Conservation (phyloP, 805 yeast genomes). For the Cyberlindnera meyerae region DNA sequence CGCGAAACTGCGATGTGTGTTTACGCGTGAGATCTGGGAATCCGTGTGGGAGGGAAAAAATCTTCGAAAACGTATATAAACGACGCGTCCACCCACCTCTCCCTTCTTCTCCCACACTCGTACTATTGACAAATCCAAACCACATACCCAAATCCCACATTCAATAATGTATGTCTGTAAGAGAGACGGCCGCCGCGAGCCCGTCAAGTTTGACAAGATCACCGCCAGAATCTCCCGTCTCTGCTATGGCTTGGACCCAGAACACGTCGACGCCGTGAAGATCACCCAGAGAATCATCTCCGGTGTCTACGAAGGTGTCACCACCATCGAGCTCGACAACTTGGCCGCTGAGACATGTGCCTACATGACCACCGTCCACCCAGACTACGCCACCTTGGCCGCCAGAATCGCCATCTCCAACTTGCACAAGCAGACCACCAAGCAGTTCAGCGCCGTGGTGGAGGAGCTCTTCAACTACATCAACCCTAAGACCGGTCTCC, state of each 20-base stretch:
- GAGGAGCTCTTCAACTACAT: slow-evolving; percentile 68
- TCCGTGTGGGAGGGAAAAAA: too few species aligned
- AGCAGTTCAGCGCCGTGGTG: slow-evolving; percentile 73
- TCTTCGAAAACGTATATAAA: slow-evolving; percentile 11
- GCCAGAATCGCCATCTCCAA: slow-evolving; percentile 95
- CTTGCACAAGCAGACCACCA: slow-evolving; percentile 89
- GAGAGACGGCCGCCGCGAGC: slow-evolving; percentile 93
- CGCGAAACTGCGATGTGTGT: too few species aligned
- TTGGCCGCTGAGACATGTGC: slow-evolving; percentile 87
- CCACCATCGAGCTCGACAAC: slow-evolving; percentile 48
- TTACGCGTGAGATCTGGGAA: too few species aligned
- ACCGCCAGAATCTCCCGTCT: slow-evolving; percentile 92
- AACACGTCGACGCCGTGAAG: slow-evolving; percentile 90
- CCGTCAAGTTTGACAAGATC: slow-evolving; percentile 93
- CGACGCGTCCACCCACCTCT: too few species aligned
- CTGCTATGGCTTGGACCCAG: slow-evolving; percentile 89
- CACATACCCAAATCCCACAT: neutral
- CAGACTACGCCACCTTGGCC: slow-evolving; percentile 91
- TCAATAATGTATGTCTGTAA: slow-evolving; percentile 70
- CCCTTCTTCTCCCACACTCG: neutral
- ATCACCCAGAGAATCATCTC: slow-evolving; percentile 93
- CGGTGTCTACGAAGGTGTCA: slow-evolving; percentile 97
- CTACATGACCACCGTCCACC: slow-evolving; percentile 94
- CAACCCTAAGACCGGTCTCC: slow-evolving; percentile 72
- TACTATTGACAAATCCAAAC: neutral